Evolutionary conservation across 192 early-diverging fungal genomes (phyloP), one percentile per base, ranked within the genome.

Genomic region (Phlyctochytrium planicorne): DNA sequence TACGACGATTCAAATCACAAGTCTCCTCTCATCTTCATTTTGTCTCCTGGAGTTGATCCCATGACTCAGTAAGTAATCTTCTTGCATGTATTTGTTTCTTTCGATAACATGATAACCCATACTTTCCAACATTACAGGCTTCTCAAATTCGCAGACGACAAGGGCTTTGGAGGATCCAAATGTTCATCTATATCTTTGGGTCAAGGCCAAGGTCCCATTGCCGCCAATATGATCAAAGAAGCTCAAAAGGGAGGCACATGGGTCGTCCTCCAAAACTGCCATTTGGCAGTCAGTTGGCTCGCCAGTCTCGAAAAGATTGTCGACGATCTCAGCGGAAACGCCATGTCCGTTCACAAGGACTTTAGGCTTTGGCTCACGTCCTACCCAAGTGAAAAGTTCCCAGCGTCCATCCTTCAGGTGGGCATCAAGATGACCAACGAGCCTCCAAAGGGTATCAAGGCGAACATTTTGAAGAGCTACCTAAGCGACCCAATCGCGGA

Each of bases 351-450:
- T 3, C 76, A 87, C 70, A 85, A 80, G 63, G 82, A 84, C 36
- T 85, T 80, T 57, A 71, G 84, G 31, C 71, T 88, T 34, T 88
- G 84, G 86, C 67, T 88, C 1, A 87, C 85, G 24, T 80, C 78
- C 17, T 87, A 87, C 61, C 85, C 85, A 23, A 80, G 77, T 33
- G 70, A 72, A 29, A 84, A 85, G 35, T 87, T 87, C 63, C 85
- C 85, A 2, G 72, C 77, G 1, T 77, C 83, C 12, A 80, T 87
- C 53, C 63, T 87, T 52, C 85, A 87, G 66, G 79, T 71, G 20
- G 77, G 81, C 25, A 83, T 87, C 23, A 87, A 87, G 53, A 87
- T 87, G 85, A 87, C 85, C 12, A 87, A 87, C 62, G 85, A 87
- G 66, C 82, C 85, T 2, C 85, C 85, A 10, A 87, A 87, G 63